Evolutionary conservation across 2,329 filamentous ascomycete genomes (phyloP), one percentile per base, ranked within the genome.

Genomic region (Coccinonectria pachysandricola): DNA sequence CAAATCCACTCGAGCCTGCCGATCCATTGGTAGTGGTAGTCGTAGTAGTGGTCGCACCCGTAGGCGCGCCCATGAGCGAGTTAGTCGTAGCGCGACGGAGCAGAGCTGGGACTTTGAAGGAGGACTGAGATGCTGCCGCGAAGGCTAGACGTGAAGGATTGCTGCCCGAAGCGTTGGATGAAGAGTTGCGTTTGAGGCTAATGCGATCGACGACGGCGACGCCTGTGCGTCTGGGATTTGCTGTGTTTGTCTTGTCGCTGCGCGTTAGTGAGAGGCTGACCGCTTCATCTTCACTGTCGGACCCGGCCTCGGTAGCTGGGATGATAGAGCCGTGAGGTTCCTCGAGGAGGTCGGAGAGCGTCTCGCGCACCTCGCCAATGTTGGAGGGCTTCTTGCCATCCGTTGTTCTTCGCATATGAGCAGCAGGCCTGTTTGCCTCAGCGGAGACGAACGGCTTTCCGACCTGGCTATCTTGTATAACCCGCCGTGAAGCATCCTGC

Each of bases 261-360:
- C 34, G 45, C 15, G 49, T 31, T n/a, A n/a, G n/a, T 3, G 44
- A 40, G 4, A 40, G 23, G 8, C 25, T 20, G 4, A 34, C 35
- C 5, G 52, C 50, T 7, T 60, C 60, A 8, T 62, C 61, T 21
- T 70, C 66, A 19, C 48, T 51, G 26, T 56, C 53, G 13, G 52
- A 53, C 8, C 41, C 51, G 16, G 32, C 41, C 22, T 51, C 50
- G 3, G 54, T 56, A 9, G 64, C 65, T 3, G 40, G 64, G 50
- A 72, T 59, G 37, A 70, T 42, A 10, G 70, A 66, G 30, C 52
- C 45, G 42, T 58, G 41, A 10, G 72, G 68, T 21, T 81, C 74
- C 13, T 93, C 86, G 10, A 94, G 75, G 7, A 95, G 67, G 52
- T 79, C 82, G 4, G 83, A 92, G 6, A 95, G 62, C 0, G 82